These are phyloP conservation scores for Schizochytrium sp. DNA, from an alignment of 108 stramenopile genomes.

Conservation along the genomic window DNA sequence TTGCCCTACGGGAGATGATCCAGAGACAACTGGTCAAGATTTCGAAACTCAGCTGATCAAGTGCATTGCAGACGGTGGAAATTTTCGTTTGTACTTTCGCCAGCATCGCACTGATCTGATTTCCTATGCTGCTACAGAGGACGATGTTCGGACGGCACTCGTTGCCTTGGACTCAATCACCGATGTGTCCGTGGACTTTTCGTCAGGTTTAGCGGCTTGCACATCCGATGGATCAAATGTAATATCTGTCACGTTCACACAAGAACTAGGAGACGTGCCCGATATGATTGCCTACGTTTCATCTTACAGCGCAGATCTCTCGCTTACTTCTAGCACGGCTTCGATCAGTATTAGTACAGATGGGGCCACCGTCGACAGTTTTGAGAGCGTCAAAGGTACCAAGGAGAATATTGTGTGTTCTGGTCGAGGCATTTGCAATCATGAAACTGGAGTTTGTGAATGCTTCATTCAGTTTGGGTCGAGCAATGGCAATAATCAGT, in stretches of 20 bases:
- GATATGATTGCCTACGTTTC: not conserved
- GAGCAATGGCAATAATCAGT: conserved; percentile 68
- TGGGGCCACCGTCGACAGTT: not conserved
- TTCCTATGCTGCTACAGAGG: conserved; percentile 62
- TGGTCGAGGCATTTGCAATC: conserved; percentile 60
- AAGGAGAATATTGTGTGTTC: conserved; percentile 61
- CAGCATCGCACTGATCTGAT: conserved; percentile 62
- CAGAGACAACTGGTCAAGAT: conserved; percentile 68
- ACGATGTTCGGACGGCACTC: conserved; percentile 63
- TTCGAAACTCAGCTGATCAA: conserved; percentile 38
- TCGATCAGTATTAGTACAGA: not conserved
- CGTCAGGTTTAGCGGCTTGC: not conserved
- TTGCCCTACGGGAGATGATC: conserved; percentile 73
- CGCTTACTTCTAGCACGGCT: not conserved
- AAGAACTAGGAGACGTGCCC: conserved; percentile 65
- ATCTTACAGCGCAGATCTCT: not conserved
- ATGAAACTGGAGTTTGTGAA: conserved; percentile 55
- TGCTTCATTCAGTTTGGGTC: conserved; percentile 63
- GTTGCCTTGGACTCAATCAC: conserved; percentile 65
- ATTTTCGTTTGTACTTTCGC: conserved; percentile 37
- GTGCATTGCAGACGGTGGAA: conserved; percentile 12
- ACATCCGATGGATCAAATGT: not conserved
- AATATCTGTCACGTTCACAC: not conserved
- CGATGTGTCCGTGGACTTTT: conserved; percentile 29
- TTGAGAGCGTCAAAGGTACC: conserved; percentile 8